phyloP scores from a whole-genome alignment of 768 basidiomycete species.

The Trametes villosa region DNA sequence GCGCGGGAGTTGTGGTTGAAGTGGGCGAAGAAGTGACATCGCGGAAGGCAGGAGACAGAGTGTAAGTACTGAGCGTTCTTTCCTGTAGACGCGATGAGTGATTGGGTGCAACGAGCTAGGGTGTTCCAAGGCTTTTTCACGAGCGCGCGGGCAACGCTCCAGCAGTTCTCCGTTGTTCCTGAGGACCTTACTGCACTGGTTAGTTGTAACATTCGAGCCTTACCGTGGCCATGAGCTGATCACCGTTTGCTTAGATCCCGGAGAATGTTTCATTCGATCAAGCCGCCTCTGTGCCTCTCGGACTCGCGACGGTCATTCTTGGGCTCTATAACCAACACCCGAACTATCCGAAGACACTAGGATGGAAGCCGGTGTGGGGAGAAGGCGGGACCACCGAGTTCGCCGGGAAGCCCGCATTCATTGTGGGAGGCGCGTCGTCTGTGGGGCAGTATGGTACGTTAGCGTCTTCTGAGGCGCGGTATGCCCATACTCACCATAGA shows the following conservation, averaged over 20 bases:
- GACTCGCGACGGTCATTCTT: constrained; percentile 33
- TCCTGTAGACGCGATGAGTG: no score
- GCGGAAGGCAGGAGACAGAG: constrained; percentile 43
- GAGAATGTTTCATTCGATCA: constrained; percentile 35
- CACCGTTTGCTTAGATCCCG: constrained; percentile 30
- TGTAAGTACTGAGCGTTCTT: constrained; percentile 31
- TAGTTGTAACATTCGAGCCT: not conserved
- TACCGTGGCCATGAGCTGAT: constrained; percentile 27
- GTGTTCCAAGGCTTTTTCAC: constrained; percentile 9
- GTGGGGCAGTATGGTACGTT: constrained; percentile 36
- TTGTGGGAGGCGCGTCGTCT: constrained; percentile 36
- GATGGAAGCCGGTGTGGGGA: constrained; percentile 18
- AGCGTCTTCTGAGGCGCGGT: not conserved
- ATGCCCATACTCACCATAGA: no score
- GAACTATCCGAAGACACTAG: constrained; percentile 7
- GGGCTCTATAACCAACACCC: constrained; percentile 32
- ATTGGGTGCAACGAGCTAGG: not conserved
- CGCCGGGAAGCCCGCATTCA: constrained; percentile 27
- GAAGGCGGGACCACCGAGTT: constrained; percentile 12
- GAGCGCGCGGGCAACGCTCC: constrained; percentile 19
- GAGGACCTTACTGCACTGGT: constrained; percentile 32
- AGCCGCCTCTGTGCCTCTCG: constrained; percentile 37
- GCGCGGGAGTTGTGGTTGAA: constrained; percentile 43
- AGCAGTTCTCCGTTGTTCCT: constrained; percentile 33
- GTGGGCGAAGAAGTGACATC: constrained; percentile 43